These are phyloP conservation scores for Apophysomyces sp. DNA, from an alignment of 371 early-diverging fungal species.

Conservation along the genomic window DNA sequence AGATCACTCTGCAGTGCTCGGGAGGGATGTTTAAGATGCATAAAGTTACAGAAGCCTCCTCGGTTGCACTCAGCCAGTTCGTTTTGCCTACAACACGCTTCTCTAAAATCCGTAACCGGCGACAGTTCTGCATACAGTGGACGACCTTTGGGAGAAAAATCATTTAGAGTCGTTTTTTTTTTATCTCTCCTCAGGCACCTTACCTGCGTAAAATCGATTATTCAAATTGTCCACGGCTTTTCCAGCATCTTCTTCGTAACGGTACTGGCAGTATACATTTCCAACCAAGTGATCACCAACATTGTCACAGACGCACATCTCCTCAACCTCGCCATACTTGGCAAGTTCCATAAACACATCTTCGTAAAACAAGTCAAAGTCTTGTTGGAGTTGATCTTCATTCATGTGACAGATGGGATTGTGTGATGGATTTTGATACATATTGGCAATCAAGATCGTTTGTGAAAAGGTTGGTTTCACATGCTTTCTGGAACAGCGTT, in stretches of 20 bases:
- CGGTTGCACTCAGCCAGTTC: constrained; percentile 94
- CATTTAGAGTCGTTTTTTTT: background rate
- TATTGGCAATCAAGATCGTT: constrained; percentile 91
- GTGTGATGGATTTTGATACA: constrained; percentile 94
- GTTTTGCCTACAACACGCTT: constrained; percentile 97
- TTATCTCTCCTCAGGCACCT: background rate
- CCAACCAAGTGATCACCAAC: constrained; percentile 98
- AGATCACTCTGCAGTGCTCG: constrained; percentile 76
- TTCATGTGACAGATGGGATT: constrained; percentile 70
- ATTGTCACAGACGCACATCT: constrained; percentile 97
- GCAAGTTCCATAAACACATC: constrained; percentile 96
- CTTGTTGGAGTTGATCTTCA: constrained; percentile 81
- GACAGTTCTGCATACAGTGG: constrained; percentile 96
- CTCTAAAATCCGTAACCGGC: constrained; percentile 96
- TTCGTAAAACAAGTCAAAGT: constrained; percentile 96
- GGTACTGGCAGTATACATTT: constrained; percentile 95
- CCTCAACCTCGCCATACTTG: constrained; percentile 95
- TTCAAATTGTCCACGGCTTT: constrained; percentile 90
- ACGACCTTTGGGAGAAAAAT: constrained; percentile 52
- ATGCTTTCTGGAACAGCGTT: constrained; percentile 97
- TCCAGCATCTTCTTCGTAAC: constrained; percentile 90
- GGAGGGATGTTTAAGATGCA: constrained; percentile 92
- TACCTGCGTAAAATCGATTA: constrained; percentile 93
- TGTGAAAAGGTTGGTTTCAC: constrained; percentile 95
- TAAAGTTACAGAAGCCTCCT: constrained; percentile 98